Evolutionary conservation across 1,284 basidiomycete genomes (phyloP), one percentile per base, ranked within the genome.

Genomic region (Xerocomus cyaneibrunnescens): DNA sequence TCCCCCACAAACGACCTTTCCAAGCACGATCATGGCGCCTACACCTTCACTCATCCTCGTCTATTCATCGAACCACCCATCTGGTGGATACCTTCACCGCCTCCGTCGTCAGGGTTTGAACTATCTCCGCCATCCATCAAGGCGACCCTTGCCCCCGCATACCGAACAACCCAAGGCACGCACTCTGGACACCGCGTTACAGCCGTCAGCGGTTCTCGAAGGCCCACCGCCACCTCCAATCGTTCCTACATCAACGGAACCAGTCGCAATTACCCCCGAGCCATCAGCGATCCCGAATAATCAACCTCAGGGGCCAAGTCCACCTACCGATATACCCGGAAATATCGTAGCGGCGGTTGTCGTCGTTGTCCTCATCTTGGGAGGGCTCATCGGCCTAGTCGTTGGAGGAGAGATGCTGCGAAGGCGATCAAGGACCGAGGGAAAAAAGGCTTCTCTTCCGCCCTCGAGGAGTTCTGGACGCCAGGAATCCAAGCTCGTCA

Each of bases 361-460:
- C 13, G 56, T 71, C 16, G 19, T 56, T 28, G 42, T 69, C 25
- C 55, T 71, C 32, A n/a, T 71, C 42, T 16, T 67, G 28, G 67
- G 62, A 3, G 61, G 62, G 14, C 56, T 67, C 14, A 36, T 67
- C 9, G 60, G 66, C 28, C 32, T 67, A 45, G 32, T 65, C 9
- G n/a, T 66, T 10, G 68, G 56, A 40, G 69, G 69, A 14, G 58
- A 58, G 45, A 45, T 58, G 31, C n/a, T 70, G 23, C 66, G 67
- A 50, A 64, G 55, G 48, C 53, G 49, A 35, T 22, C 45, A 35
- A 69, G 35, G 42, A 17, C 28, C n/a, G 21, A 40, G 17, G 36
- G 17, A 3, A 13, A 40, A 41, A 30, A 19, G 5, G 23, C 10
- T 7, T 25, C 43, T 7, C 25, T 44, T 25, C 31, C 35, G 1